phyloP scores from a whole-genome alignment of 1,139 yeast species.

The Groenewaldozyma sp. region DNA sequence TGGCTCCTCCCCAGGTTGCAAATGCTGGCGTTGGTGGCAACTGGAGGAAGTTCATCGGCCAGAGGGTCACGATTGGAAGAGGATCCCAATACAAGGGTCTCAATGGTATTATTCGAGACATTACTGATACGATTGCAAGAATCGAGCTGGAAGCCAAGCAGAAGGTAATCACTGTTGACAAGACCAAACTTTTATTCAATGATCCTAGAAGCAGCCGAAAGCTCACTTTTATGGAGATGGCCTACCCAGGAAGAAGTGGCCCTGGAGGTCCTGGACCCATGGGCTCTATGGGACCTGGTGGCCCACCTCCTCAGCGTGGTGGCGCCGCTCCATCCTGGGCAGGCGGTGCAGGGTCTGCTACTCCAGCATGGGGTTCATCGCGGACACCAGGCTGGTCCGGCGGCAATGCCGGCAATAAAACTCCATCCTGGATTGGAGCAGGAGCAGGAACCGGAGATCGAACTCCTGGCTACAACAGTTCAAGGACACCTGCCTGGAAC shows the following conservation, averaged over 20 bases:
- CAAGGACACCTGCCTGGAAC: constrained; percentile 37
- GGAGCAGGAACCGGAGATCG: constrained; percentile 34
- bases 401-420: constrained; percentile 33
- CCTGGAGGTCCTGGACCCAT: constrained; percentile 13
- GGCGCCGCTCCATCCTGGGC: constrained; percentile 9
- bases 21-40: constrained; percentile 9
- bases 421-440: constrained; percentile 34
- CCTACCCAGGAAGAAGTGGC: constrained; percentile 39
- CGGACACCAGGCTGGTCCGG: constrained; percentile 41
- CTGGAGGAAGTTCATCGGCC: constrained; percentile 34
- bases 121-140: constrained; percentile 84
- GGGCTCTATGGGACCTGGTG: constrained; percentile 16
- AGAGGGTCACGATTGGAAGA: constrained; percentile 75
- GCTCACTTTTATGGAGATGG: constrained; percentile 73
- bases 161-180: constrained; percentile 78
- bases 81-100: constrained; percentile 90
- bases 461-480: constrained; percentile 34
- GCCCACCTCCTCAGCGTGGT: constrained; percentile 15
- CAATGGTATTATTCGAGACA: constrained; percentile 87
- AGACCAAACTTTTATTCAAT: constrained; percentile 64
- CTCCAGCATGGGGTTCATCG: constrained; percentile 25
- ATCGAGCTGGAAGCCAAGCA: constrained; percentile 90
- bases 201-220: constrained; percentile 53
- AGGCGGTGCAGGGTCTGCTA: constrained; percentile 19
- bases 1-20: constrained; percentile 47